Conservation (phyloP, 1,139 yeast genomes). For the Hyphopichia pseudoburtonii region DNA sequence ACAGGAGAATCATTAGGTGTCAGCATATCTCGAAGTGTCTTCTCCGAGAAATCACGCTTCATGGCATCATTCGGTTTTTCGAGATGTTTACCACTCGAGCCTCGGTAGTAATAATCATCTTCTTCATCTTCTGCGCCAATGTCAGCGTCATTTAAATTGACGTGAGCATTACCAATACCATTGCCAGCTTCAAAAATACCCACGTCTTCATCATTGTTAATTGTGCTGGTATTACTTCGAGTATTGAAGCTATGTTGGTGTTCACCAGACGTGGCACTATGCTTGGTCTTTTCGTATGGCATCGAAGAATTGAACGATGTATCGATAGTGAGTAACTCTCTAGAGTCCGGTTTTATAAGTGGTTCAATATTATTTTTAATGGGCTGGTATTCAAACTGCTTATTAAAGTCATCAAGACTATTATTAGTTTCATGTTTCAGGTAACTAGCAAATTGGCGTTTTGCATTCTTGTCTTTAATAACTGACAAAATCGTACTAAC, state of each 20-base stretch:
- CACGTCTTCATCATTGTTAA: neutral
- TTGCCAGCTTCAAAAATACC: neutral
- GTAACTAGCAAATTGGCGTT: constrained; percentile 7
- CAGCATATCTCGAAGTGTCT: neutral
- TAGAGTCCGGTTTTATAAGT: neutral
- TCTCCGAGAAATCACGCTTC: constrained; percentile 1
- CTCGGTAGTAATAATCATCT: constrained; percentile 16
- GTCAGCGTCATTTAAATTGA: constrained; percentile 3
- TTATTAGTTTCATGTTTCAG: constrained; percentile 6
- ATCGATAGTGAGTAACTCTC: neutral
- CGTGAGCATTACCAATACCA: neutral
- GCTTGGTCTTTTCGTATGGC: no score
- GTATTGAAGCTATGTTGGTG: no score
- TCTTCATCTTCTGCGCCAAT: constrained; percentile 3
- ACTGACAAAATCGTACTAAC: constrained; percentile 26
- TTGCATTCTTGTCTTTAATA: constrained; percentile 11
- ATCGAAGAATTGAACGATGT: neutral
- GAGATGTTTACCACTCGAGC: neutral
- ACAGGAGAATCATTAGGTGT: neutral
- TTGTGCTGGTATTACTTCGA: neutral
- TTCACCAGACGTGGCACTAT: no score
- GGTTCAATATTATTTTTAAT: constrained; percentile 10
- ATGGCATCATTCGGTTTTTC: neutral
- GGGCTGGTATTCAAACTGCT: constrained; percentile 37
- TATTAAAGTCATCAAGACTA: constrained; percentile 24